phyloP scores from a whole-genome alignment of 1,284 basidiomycete genomes.

The Cryptococcus wingfieldii region DNA sequence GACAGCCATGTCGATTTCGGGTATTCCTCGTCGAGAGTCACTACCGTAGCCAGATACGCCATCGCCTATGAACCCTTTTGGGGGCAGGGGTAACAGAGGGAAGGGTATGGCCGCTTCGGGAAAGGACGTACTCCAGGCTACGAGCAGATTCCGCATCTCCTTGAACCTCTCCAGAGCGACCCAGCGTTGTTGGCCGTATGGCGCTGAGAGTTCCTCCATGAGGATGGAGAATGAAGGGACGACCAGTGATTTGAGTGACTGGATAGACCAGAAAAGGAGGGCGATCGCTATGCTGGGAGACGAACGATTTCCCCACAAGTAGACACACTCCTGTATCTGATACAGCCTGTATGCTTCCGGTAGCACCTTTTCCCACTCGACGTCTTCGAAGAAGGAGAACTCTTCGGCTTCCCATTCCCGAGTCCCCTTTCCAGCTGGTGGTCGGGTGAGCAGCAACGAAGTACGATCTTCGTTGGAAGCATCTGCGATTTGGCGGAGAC shows the following conservation, averaged over 20 bases:
- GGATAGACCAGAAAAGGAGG: constrained; percentile 17
- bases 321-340: constrained; percentile 28
- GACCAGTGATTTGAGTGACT: constrained; percentile 5
- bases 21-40: constrained; percentile 28
- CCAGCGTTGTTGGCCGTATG: constrained; percentile 4
- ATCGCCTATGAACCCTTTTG: constrained; percentile 22
- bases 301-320: constrained; percentile 18
- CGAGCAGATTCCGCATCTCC: constrained; percentile 13
- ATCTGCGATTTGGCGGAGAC: constrained; percentile 10
- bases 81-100: constrained; percentile 17
- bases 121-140: constrained; percentile 21
- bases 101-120: constrained; percentile 16
- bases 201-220: constrained; percentile 9
- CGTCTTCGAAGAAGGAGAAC: constrained; percentile 13
- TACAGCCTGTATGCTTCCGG: constrained; percentile 24
- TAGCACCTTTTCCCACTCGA: constrained; percentile 24
- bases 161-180: constrained; percentile 10
- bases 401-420: constrained; percentile 15
- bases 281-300: constrained; percentile 15
- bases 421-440: constrained; percentile 2
- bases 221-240: constrained; percentile 10
- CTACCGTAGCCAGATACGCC: constrained; percentile 18
- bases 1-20: constrained; percentile 23
- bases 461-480: constrained; percentile 11
- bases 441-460: constrained; percentile 5